These are phyloP conservation scores for Pistacia integerrima DNA, from an alignment of 345 rosid species.

Conservation along the genomic window DNA sequence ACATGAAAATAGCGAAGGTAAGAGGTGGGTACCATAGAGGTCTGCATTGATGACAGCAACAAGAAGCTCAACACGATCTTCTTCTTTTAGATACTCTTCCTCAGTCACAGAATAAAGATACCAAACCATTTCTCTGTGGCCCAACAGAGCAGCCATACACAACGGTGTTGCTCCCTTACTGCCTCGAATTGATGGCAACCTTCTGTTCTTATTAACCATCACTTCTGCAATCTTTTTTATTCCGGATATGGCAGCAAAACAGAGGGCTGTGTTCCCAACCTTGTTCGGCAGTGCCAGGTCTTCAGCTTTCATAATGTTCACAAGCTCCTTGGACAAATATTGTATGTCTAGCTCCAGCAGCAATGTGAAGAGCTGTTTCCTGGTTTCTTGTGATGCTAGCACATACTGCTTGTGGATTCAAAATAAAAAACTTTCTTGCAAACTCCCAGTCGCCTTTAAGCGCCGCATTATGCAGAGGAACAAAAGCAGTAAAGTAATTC, in stretches of 20 bases:
- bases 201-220: no score
- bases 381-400: neutral
- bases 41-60: constrained; percentile 18
- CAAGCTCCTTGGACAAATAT: constrained; percentile 37
- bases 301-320: constrained; percentile 16
- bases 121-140: constrained; percentile 1
- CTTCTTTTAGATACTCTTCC: constrained; percentile 13
- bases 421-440: constrained; percentile 32
- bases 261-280: constrained; percentile 1
- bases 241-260: neutral
- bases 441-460: neutral
- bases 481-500: no score
- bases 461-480: constrained; percentile 18
- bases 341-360: constrained; percentile 38
- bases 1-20: no score
- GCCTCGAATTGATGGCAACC: no score
- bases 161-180: no score
- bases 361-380: neutral
- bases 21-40: neutral
- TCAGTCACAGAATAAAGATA: constrained; percentile 17
- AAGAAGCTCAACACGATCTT: constrained; percentile 20
- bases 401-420: constrained; percentile 26
- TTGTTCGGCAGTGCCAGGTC: constrained; percentile 33
- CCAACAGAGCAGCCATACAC: neutral
- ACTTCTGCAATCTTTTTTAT: no score